phyloP scores from a whole-genome alignment of 192 early-diverging fungal genomes.

The Anaeromyces robustus region DNA sequence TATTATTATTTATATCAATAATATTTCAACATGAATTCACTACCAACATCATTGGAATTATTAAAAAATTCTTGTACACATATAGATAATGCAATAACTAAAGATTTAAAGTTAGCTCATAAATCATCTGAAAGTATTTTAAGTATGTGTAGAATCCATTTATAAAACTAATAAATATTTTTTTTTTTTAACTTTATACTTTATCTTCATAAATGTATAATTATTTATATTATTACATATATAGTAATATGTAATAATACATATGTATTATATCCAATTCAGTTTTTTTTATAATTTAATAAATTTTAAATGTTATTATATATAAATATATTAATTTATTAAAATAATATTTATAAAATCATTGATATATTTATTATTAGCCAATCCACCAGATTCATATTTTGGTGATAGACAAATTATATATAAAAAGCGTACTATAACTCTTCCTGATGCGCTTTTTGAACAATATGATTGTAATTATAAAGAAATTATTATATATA shows the following conservation, averaged over 20 bases:
- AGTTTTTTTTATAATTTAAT: too few relatives aligned
- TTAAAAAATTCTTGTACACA: not conserved
- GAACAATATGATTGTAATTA: constrained; percentile 53
- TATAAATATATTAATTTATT: too few relatives aligned
- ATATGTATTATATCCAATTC: too few relatives aligned
- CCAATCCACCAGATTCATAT: not conserved
- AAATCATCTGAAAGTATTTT: not conserved
- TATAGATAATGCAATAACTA: not conserved
- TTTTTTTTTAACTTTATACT: too few relatives aligned
- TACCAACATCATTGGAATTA: not conserved
- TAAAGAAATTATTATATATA: not conserved
- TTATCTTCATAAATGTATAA: too few relatives aligned
- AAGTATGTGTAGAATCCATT: not conserved
- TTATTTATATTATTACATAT: too few relatives aligned
- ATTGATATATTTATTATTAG: not conserved
- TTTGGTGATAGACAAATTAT: constrained; percentile 26
- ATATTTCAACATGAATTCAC: not conserved
- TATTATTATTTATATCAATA: too few relatives aligned
- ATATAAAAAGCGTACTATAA: constrained; percentile 37
- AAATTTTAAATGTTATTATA: too few relatives aligned
- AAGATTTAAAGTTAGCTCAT: not conserved
- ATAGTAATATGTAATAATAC: too few relatives aligned
- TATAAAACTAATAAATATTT: not conserved
- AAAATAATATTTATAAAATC: too few relatives aligned
- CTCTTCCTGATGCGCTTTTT: constrained; percentile 60